These are phyloP conservation scores for Acer yangbiense DNA, from an alignment of 345 rosid species.

Conservation along the genomic window DNA sequence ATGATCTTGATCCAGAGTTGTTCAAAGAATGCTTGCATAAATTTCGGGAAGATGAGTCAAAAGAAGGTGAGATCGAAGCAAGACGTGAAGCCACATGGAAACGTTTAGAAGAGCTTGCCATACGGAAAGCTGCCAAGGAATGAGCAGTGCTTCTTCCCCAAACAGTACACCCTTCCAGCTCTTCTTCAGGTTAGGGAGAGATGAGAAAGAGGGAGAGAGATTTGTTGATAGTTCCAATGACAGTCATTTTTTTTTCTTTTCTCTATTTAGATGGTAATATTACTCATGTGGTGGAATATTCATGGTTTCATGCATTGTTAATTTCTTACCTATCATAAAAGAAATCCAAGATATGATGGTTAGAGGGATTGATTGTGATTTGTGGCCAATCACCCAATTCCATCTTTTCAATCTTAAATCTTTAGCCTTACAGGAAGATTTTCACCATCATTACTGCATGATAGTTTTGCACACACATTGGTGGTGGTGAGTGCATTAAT, in stretches of 20 bases:
- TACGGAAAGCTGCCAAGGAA: slow-evolving; percentile 28
- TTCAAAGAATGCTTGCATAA: slow-evolving; percentile 59
- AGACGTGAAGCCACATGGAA: slow-evolving; percentile 69
- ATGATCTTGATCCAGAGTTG: slow-evolving; percentile 66
- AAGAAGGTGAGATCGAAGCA: slow-evolving; percentile 39
- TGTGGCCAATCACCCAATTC: slow-evolving; percentile 12
- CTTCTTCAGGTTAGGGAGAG: slow-evolving; percentile 25
- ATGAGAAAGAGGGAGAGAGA: slow-evolving; percentile 12
- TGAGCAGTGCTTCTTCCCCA: slow-evolving; percentile 27
- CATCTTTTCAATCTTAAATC: neutral
- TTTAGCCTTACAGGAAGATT: neutral
- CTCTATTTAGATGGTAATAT: slow-evolving; percentile 17
- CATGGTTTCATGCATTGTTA: neutral
- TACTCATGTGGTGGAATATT: slow-evolving; percentile 12
- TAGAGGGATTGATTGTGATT: neutral
- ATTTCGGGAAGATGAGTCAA: slow-evolving; percentile 58
- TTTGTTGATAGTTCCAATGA: slow-evolving; percentile 14
- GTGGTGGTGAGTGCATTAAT: neutral
- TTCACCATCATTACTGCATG: neutral
- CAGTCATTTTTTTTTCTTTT: neutral
- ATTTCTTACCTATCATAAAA: neutral
- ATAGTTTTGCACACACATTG: neutral
- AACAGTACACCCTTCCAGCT: slow-evolving; percentile 22
- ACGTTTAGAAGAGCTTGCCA: slow-evolving; percentile 63
- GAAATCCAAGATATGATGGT: slow-evolving; percentile 11